Evolutionary conservation across 2,329 filamentous ascomycete genomes (phyloP).

Genomic region (Xylogone sp.): DNA sequence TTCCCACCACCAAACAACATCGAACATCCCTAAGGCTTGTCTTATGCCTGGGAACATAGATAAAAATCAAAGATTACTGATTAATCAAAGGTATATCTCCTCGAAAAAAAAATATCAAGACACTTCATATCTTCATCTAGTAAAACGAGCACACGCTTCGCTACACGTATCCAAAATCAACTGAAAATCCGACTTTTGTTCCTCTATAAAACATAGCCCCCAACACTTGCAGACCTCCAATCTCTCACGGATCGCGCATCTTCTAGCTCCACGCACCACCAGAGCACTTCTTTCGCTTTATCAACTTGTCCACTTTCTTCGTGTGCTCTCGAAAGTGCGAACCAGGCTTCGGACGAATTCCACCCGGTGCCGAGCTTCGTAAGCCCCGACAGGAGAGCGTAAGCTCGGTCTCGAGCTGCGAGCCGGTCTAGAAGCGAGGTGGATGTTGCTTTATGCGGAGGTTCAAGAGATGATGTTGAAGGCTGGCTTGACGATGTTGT

Average conservation of each 20-base stretch:
- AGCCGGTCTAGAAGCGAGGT: slow-evolving; percentile 58
- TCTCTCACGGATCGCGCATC: slow-evolving; percentile 75
- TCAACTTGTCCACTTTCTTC: slow-evolving; percentile 82
- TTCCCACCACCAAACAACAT: too few relatives aligned
- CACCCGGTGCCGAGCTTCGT: slow-evolving; percentile 85
- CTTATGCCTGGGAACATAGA: too few relatives aligned
- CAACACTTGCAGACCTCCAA: slow-evolving; percentile 68
- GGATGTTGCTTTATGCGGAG: slow-evolving; percentile 14
- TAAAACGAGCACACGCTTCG: not conserved
- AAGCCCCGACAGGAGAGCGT: slow-evolving; percentile 73
- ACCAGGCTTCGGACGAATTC: slow-evolving; percentile 94
- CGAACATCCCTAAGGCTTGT: too few relatives aligned
- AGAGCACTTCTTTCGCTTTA: slow-evolving; percentile 87
- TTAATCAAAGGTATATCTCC: not conserved
- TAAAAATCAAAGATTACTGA: too few relatives aligned
- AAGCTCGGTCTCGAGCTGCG: slow-evolving; percentile 86
- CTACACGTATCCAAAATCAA: not conserved
- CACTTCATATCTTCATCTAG: not conserved
- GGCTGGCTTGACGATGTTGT: not conserved
- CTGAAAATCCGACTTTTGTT: not conserved
- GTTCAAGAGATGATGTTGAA: slow-evolving; percentile 3
- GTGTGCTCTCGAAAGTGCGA: slow-evolving; percentile 78
- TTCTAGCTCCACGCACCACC: slow-evolving; percentile 97
- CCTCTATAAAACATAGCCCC: slow-evolving; percentile 39
- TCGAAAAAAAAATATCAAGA: not conserved